A percentile compares a stretch with the other conserved stretches of the same genome.
Conservation (phyloP, 192 early-diverging fungal species). For the Linnemannia hyalina region DNA sequence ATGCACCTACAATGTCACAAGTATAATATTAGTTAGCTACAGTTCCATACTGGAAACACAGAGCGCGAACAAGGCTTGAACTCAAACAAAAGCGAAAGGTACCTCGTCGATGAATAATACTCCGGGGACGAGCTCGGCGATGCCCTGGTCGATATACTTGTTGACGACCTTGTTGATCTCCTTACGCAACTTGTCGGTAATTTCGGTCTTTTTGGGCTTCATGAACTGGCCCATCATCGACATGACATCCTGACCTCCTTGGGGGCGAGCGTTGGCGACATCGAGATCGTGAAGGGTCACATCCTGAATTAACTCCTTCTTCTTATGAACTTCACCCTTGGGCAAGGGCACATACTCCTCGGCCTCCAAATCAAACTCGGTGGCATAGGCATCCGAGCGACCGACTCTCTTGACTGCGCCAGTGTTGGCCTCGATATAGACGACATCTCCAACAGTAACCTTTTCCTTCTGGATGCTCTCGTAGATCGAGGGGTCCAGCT, state of each 20-base stretch:
- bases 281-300: constrained; percentile 98
- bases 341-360: constrained; percentile 98
- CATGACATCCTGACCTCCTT: constrained; percentile 98
- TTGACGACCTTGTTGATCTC: constrained; percentile 99
- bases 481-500: constrained; percentile 97
- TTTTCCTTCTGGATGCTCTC: constrained; percentile 98
- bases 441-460: constrained; percentile 95
- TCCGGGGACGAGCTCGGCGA: constrained; percentile 96
- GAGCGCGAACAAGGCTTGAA: not conserved
- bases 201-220: constrained; percentile 99
- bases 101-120: constrained; percentile 98
- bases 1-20: constrained; percentile 76
- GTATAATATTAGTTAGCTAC: not conserved
- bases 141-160: constrained; percentile 98
- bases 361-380: constrained; percentile 98
- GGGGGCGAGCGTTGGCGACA: constrained; percentile 94
- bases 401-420: constrained; percentile 99
- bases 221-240: constrained; percentile 98
- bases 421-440: constrained; percentile 98
- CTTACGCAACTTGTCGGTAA: constrained; percentile 97
- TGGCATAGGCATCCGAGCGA: constrained; percentile 97
- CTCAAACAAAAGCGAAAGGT: not conserved
- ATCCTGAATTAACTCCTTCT: constrained; percentile 98
- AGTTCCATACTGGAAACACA: not conserved
- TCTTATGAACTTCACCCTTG: constrained; percentile 99